Percentiles rank a stretch among this genome's conserved stretches.
Conservation (phyloP, 129 eudicot genomes). For the Centrapalus pauciflorus region DNA sequence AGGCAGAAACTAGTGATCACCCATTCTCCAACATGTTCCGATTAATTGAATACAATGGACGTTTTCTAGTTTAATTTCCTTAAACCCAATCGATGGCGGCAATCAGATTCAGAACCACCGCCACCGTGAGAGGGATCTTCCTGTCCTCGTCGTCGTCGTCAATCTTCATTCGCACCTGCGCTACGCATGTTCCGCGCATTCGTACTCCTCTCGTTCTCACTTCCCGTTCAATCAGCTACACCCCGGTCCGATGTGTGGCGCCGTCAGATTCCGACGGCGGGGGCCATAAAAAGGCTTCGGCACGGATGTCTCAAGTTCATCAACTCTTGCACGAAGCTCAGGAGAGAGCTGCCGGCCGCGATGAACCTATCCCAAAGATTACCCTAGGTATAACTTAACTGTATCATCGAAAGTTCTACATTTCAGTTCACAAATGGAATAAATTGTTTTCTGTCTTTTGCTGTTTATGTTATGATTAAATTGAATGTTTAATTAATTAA, state of each 20-base stretch:
- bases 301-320: slow-evolving; percentile 72
- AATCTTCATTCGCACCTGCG: slow-evolving; percentile 6
- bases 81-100: slow-evolving; percentile 44
- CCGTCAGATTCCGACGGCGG: slow-evolving; percentile 40
- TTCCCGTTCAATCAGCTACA: slow-evolving; percentile 37
- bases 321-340: slow-evolving; percentile 59
- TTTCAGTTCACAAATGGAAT: neutral
- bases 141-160: slow-evolving; percentile 24
- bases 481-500: no score
- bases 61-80: neutral
- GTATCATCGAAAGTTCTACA: no score
- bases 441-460: neutral
- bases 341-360: slow-evolving; percentile 63
- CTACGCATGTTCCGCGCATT: no score
- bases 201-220: slow-evolving; percentile 5
- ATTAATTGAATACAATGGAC: no score
- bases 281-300: slow-evolving; percentile 51
- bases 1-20: no score
- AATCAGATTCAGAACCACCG: slow-evolving; percentile 41
- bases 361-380: slow-evolving; percentile 69
- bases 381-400: slow-evolving; percentile 42
- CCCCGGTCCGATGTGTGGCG: slow-evolving; percentile 45
- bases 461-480: neutral
- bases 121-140: slow-evolving; percentile 31
- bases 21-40: no score